Base-by-base conservation (phyloP, 495 filamentous ascomycete genomes). In the Monascus purpureus region DNA sequence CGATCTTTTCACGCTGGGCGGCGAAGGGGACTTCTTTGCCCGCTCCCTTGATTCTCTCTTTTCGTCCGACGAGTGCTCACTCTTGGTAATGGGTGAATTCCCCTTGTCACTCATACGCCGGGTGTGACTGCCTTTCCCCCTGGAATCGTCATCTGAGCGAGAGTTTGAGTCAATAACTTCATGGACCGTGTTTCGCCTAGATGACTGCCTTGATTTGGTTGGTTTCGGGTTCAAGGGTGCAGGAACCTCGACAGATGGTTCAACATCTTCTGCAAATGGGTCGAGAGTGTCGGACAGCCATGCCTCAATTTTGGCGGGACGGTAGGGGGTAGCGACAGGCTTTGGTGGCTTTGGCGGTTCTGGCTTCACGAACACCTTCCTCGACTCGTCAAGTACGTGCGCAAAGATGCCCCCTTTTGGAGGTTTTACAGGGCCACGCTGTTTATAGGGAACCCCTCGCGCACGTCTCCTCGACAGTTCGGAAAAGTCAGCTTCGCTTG, bases 281-380 rank as follows among this genome's bases (percentile, higher is more conserved):
- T 87, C 81, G 8, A 72, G 63, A 1, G 79, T 83, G 14, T 64
- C 65, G 30, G 76, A 76, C 19, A 87, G 55, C 81, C 81, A 87
- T 2, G 74, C 75, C 53, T 85, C 79, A 28, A 87, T 82, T 58
- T 81, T 41, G 48, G 67, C 43, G 41, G 66, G 49, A 20, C 53
- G 37, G 38, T 57, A 41, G 29, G 61, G 35, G 36, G 5, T 9
- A 22, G 20, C 20, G n/a, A 49, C 35, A 53, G 66, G 38, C 53
- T 56, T 41, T 40, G 66, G 39, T 51, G 51, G 33, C 62, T 76
- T 46, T 56, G 67, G 50, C 61, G 54, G 20, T 22, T 22, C 20
- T 22, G 20, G 9, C 55, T 25, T 53, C 46, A 71, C 12, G 6
- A 52, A 78, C 67, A 63, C 52, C 37, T 67, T 69, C 34, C 48